A percentile compares a stretch with the other conserved stretches of the same genome.
phyloP scores from a whole-genome alignment of 345 rosid species.

The Salix purpurea region DNA sequence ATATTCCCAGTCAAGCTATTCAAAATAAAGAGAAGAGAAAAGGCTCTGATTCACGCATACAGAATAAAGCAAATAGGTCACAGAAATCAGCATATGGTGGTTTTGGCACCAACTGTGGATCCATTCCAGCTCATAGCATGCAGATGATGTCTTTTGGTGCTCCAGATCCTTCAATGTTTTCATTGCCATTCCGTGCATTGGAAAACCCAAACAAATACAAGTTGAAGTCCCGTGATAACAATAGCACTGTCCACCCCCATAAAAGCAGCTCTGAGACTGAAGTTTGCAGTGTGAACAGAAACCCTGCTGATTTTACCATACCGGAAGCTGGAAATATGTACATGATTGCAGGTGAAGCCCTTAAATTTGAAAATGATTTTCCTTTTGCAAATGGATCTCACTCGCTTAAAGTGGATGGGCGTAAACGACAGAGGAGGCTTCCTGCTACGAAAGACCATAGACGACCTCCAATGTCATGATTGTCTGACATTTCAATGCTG shows the following conservation, averaged over 20 bases:
- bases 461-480: slow-evolving; percentile 14
- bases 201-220: slow-evolving; percentile 38
- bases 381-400: slow-evolving; percentile 20
- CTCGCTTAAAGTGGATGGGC: slow-evolving; percentile 20
- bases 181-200: slow-evolving; percentile 32
- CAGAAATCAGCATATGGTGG: slow-evolving; percentile 27
- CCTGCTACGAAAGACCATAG: slow-evolving; percentile 25
- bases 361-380: slow-evolving; percentile 33
- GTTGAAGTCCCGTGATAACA: slow-evolving; percentile 24
- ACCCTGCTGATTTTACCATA: slow-evolving; percentile 87
- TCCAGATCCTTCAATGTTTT: slow-evolving; percentile 39
- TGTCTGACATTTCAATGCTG: slow-evolving; percentile 3
- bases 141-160: slow-evolving; percentile 39
- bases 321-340: slow-evolving; percentile 62
- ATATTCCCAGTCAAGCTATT: slow-evolving; percentile 35
- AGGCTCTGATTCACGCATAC: slow-evolving; percentile 26
- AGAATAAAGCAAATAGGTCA: slow-evolving; percentile 29
- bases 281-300: slow-evolving; percentile 60
- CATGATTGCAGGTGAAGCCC: slow-evolving; percentile 59
- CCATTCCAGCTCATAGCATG: slow-evolving; percentile 39
- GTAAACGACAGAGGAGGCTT: slow-evolving; percentile 47
- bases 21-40: slow-evolving; percentile 50
- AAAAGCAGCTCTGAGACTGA: slow-evolving; percentile 35
- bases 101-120: slow-evolving; percentile 37
- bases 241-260: slow-evolving; percentile 23